Evolutionary conservation across 2,329 filamentous ascomycete species (phyloP), one percentile per base, ranked within the genome.

Genomic region (Bipolaris victoriae): DNA sequence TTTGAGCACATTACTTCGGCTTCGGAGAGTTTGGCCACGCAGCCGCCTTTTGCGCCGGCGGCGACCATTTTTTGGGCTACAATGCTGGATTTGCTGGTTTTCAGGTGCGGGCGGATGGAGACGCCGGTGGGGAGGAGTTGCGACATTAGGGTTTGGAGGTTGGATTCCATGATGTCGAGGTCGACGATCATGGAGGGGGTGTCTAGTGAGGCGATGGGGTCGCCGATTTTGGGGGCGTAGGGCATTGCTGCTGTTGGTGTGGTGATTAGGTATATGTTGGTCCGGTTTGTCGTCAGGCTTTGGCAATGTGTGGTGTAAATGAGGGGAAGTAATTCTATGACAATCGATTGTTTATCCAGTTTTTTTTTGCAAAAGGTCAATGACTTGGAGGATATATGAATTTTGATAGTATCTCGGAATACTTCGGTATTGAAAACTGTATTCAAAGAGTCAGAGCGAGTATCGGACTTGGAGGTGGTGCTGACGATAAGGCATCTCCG

Each of bases 181-280:
- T 84, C 79, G 44, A 84, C 82, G 43, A 85, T 78, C 82, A 85
- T 84, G 50, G 82, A 84, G 1, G 83, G 83, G 0, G 83, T 85
- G 64, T 85, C 83, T 41, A 85, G 81, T 55, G 66, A 67, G 3
- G 73, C 70, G 64, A 83, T 58, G 11, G 58, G 57, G 59, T 81
- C 78, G 52, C 81, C 81, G 44, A 81, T 61, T 59, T 77, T 70
- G 10, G 80, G 80, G 33, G 66, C 46, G 64, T 81, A 81, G 7
- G 63, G 47, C 68, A 69, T 70, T 20, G 7, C 65, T 55, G 55
- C 15, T 41, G 26, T 44, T 39, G 24, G n/a, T 29, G 13, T 13
- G 29, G 29, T 13, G 1, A 10, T 1, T 1, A 31, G 29, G 29
- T 4, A 31, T 31, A 31, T 13, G 4, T 2, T 31, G 10, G 29